Base-by-base conservation (phyloP, 1,284 basidiomycete species). In the Ustilago shanxiensis region DNA sequence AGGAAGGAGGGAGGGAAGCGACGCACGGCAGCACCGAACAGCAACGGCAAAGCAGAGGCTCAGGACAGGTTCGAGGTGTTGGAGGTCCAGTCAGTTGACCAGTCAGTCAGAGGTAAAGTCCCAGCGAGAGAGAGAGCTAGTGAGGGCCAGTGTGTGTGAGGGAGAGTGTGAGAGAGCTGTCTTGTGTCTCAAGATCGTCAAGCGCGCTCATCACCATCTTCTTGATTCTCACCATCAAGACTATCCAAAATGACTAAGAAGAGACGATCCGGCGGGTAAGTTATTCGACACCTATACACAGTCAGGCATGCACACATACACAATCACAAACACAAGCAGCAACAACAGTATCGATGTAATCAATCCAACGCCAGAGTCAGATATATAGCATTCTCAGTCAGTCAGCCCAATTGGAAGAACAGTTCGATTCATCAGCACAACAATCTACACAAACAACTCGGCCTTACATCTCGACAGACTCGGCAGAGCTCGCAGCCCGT, bases 231-330 rank as follows among this genome's bases (percentile, higher is more conserved):
- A 77, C 66, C 74, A 77, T 73, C 75, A 72, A 77, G 70, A 77
- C 70, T 35, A 60, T 61, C 63, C 80, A 81, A 77, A 63, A 85
- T 84, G 96, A 98, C 95, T 85, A 98, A 96, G 91, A 98, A 98
- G 90, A 93, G 96, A 93, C 93, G 96, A 93, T 95, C 94, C 90
- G 92, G 79, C 75, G 80, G 80, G 80, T 82, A 75, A 64, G 80
- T 82, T 28, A 26, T 64, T 28, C 70, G 58, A 39, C 70, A 63
- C 16, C 13, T 41, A 24, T 28, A 33, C 18, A 44, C 31, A 5
- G 31, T 5, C 31, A 33, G 6, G 5, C 31, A 33, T 6, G 31
- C 31, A 33, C 31, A 6, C 31, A 33, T 6, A 58, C 39, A 58
- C 50, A 53, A 44, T 28, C 29, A 28, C 33, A 31, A 24, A 55